Conservation (phyloP, 305 asterid genomes). For the Petunia hybrid region DNA sequence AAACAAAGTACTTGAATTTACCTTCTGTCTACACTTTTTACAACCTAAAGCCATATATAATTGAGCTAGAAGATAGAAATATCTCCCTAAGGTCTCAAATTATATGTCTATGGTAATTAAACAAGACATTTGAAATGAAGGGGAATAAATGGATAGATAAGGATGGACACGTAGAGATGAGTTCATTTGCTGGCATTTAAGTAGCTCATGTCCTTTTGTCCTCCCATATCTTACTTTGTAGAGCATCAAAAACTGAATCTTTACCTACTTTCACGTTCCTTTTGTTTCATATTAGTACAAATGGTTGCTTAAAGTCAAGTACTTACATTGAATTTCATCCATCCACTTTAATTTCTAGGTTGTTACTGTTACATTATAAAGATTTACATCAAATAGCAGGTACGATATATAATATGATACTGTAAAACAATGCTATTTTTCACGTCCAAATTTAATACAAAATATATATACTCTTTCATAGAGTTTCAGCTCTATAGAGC, state of each 20-base stretch:
- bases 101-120: conserved; percentile 10
- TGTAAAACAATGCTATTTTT: no score
- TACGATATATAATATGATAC: no score
- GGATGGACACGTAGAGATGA: conserved; percentile 2
- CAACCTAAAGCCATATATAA: background rate
- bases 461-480: no score
- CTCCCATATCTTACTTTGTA: background rate
- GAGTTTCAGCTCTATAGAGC: no score
- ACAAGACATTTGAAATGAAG: background rate
- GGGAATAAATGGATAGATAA: conserved; percentile 29
- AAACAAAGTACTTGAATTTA: background rate
- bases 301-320: no score
- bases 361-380: no score
- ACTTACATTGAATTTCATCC: no score
- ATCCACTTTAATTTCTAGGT: no score
- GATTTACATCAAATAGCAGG: no score
- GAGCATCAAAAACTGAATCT: conserved; percentile 8
- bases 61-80: background rate
- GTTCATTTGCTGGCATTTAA: conserved; percentile 15
- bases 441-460: no score
- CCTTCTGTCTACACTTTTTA: background rate
- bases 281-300: background rate
- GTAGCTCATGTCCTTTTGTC: conserved; percentile 19
- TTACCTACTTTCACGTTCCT: background rate
- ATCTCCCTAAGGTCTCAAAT: background rate